A percentile compares a stretch with the other conserved stretches of the same genome.
Evolutionary conservation across 2,329 filamentous ascomycete species (phyloP).

Genomic region (Monilinia fructicola): DNA sequence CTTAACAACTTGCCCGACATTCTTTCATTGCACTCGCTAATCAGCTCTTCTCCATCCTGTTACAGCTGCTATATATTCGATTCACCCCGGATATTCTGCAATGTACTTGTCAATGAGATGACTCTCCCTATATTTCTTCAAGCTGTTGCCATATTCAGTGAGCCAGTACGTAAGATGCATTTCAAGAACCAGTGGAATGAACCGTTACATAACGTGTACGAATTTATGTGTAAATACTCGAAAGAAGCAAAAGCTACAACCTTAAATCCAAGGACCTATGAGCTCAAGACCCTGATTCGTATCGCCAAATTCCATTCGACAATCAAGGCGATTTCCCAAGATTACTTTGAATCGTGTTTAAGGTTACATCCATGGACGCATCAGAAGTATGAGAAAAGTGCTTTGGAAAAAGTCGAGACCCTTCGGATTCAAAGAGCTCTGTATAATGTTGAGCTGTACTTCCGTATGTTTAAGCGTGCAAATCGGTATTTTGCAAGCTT

Average conservation of each 20-base stretch:
- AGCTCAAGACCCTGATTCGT: background rate
- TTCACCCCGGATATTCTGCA: background rate
- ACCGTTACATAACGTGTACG: background rate
- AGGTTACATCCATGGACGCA: background rate
- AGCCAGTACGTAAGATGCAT: background rate
- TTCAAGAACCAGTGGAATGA: background rate
- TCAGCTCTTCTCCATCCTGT: background rate
- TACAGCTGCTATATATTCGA: background rate
- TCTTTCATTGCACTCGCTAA: background rate
- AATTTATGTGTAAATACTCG: background rate
- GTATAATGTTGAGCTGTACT: conserved; percentile 1
- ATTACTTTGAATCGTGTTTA: conserved; percentile 1
- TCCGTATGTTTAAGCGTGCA: background rate
- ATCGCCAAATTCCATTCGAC: conserved; percentile 3
- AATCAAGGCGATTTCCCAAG: background rate
- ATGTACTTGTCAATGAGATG: conserved; percentile 3
- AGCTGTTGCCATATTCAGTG: background rate
- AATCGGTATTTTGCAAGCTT: background rate
- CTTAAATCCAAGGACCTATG: background rate
- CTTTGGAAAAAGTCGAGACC: background rate
- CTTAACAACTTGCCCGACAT: background rate
- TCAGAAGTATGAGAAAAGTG: background rate
- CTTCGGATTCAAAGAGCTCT: conserved; percentile 7
- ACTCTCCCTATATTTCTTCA: conserved; percentile 11
- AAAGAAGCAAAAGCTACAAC: background rate